Percentiles rank a stretch among this genome's conserved stretches.
Conservation (phyloP, 2,329 filamentous ascomycete species). For the Ascochyta rabiei region DNA sequence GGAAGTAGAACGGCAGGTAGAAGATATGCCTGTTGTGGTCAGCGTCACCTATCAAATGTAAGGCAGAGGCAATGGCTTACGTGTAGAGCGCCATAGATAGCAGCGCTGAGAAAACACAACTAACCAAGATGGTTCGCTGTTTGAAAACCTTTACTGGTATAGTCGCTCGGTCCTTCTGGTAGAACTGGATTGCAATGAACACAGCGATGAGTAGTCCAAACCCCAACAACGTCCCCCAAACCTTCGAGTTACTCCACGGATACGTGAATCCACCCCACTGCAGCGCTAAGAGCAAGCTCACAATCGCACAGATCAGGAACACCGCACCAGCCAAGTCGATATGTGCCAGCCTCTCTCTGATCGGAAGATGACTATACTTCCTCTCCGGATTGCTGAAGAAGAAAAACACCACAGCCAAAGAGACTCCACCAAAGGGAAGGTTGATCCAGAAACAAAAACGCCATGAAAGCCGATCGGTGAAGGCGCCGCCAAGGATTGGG, state of each 20-base stretch:
- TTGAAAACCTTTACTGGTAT: conserved; percentile 43
- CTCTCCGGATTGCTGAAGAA: conserved; percentile 39
- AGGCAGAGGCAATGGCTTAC: conserved; percentile 23
- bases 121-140: conserved; percentile 43
- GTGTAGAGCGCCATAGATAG: conserved; percentile 48
- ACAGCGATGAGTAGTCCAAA: conserved; percentile 54
- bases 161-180: conserved; percentile 39
- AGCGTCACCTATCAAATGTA: background rate
- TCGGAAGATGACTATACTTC: conserved; percentile 33
- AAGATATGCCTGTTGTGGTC: conserved; percentile 37
- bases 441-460: conserved; percentile 52
- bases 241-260: conserved; percentile 55
- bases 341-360: conserved; percentile 46
- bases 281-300: conserved; percentile 43
- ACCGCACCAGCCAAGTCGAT: conserved; percentile 44
- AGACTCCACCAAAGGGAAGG: conserved; percentile 52
- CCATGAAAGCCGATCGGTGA: conserved; percentile 50
- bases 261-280: conserved; percentile 52
- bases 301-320: conserved; percentile 42
- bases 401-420: conserved; percentile 39
- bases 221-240: conserved; percentile 58
- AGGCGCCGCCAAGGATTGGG: conserved; percentile 51
- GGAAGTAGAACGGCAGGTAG: conserved; percentile 53
- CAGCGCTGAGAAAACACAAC: conserved; percentile 43
- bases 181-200: conserved; percentile 49